A percentile compares a stretch with the other conserved stretches of the same genome.
Evolutionary conservation across 768 basidiomycete genomes (phyloP).

Genomic region (Leccinum sublutescens): DNA sequence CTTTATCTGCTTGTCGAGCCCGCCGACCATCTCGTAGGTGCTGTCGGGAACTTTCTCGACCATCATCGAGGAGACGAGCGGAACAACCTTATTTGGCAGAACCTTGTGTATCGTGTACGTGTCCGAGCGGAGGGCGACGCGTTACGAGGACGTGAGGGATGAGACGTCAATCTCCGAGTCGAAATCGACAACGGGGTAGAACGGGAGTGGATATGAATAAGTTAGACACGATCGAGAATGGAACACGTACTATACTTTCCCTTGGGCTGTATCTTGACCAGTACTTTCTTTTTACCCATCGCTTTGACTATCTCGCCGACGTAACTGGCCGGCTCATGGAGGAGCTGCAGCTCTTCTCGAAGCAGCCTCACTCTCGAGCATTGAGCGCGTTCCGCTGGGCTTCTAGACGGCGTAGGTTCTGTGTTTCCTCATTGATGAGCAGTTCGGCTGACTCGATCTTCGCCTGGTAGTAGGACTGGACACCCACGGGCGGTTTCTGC

Average conservation of each 20-base stretch:
- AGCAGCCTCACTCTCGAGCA: slow-evolving; percentile 91
- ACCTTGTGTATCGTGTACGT: slow-evolving; percentile 97
- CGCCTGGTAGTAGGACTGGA: slow-evolving; percentile 91
- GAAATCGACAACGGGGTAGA: slow-evolving; percentile 69
- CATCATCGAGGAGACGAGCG: slow-evolving; percentile 99
- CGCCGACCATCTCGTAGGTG: slow-evolving; percentile 99
- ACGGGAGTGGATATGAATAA: background rate
- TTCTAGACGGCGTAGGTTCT: slow-evolving; percentile 92
- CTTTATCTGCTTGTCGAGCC: slow-evolving; percentile 96
- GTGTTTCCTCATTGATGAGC: slow-evolving; percentile 92
- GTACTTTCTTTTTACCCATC: slow-evolving; percentile 98
- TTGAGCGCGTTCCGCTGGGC: slow-evolving; percentile 97
- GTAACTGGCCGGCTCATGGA: slow-evolving; percentile 95
- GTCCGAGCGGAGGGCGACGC: slow-evolving; percentile 94
- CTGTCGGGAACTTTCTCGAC: slow-evolving; percentile 99
- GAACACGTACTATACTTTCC: slow-evolving; percentile 90
- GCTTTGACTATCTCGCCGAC: slow-evolving; percentile 98
- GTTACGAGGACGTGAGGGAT: slow-evolving; percentile 78
- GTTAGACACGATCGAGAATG: background rate
- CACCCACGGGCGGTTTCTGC: slow-evolving; percentile 53
- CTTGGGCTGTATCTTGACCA: slow-evolving; percentile 98
- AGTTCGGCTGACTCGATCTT: slow-evolving; percentile 95
- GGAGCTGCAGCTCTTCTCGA: slow-evolving; percentile 86
- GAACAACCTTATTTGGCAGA: slow-evolving; percentile 96
- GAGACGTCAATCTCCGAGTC: slow-evolving; percentile 83